Conservation (phyloP, 345 rosid species). For the Populus davidiana region DNA sequence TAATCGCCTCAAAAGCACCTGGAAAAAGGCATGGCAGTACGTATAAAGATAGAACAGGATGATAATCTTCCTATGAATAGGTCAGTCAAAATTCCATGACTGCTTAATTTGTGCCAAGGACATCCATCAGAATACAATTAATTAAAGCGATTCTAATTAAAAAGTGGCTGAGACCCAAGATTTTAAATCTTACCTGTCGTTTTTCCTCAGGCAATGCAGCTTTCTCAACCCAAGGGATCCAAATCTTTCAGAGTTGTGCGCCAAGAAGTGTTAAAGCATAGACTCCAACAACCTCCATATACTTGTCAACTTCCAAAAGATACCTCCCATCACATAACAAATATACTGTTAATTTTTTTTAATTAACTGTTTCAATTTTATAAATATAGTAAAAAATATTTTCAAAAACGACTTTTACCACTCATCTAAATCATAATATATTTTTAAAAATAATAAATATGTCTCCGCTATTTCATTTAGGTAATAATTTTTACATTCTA, state of each 20-base stretch:
- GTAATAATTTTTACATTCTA: too few species aligned
- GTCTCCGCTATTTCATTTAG: too few species aligned
- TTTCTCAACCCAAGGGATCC: constrained; percentile 76
- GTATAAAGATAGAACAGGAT: too few species aligned
- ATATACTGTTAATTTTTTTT: too few species aligned
- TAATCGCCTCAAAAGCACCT: constrained; percentile 75
- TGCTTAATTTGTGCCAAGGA: neutral
- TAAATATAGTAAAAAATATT: too few species aligned
- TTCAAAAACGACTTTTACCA: too few species aligned
- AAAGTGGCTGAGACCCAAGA: neutral
- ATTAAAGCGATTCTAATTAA: neutral
- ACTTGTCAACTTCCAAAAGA: constrained; percentile 47
- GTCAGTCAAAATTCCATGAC: neutral
- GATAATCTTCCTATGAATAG: too few species aligned
- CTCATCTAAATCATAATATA: too few species aligned
- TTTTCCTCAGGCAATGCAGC: constrained; percentile 73
- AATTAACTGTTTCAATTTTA: too few species aligned
- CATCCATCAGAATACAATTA: neutral
- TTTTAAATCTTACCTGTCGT: constrained; percentile 49
- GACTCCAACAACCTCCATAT: constrained; percentile 62
- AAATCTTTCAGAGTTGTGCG: constrained; percentile 39
- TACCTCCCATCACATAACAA: constrained; percentile 20
- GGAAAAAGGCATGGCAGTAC: constrained; percentile 12
- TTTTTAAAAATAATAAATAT: too few species aligned
- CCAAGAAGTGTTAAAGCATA: constrained; percentile 62